These are phyloP conservation scores for Schizosaccharomyces osmophilus DNA, from an alignment of 805 yeast species.

Conservation along the genomic window DNA sequence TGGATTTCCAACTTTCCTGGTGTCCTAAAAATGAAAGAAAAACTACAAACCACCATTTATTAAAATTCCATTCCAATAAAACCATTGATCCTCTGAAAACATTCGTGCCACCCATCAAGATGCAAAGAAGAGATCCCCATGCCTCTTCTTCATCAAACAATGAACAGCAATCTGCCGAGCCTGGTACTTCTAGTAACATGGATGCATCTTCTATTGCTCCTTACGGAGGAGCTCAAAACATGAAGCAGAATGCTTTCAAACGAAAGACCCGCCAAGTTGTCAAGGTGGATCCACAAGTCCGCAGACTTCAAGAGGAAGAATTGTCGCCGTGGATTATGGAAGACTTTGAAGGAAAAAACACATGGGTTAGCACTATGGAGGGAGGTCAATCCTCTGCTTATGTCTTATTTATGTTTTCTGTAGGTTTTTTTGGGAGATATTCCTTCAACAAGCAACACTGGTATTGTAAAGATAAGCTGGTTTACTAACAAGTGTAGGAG, in stretches of 20 bases:
- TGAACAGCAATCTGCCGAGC: neutral
- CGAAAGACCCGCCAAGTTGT: constrained; percentile 68
- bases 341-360: constrained; percentile 81
- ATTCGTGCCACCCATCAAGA: neutral
- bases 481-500: neutral
- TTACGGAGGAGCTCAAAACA: constrained; percentile 66
- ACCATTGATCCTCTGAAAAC: neutral
- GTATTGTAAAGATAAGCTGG: no score
- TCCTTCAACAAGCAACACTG: no score
- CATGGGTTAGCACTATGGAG: constrained; percentile 89
- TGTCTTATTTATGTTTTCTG: constrained; percentile 62
- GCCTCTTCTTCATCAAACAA: neutral
- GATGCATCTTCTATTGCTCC: constrained; percentile 31
- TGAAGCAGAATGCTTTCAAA: constrained; percentile 30
- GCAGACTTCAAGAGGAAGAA: constrained; percentile 78
- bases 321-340: constrained; percentile 96
- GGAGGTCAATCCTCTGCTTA: constrained; percentile 74
- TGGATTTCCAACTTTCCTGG: neutral
- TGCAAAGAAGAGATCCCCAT: neutral
- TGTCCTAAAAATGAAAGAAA: neutral
- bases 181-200: neutral
- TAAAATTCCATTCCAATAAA: neutral
- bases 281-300: constrained; percentile 57
- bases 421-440: constrained; percentile 7
- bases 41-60: neutral